Percentiles rank a stretch among this genome's conserved stretches.
These are phyloP conservation scores for Phytophthora pisi DNA, from an alignment of 352 stramenopile genomes.

Conservation along the genomic window DNA sequence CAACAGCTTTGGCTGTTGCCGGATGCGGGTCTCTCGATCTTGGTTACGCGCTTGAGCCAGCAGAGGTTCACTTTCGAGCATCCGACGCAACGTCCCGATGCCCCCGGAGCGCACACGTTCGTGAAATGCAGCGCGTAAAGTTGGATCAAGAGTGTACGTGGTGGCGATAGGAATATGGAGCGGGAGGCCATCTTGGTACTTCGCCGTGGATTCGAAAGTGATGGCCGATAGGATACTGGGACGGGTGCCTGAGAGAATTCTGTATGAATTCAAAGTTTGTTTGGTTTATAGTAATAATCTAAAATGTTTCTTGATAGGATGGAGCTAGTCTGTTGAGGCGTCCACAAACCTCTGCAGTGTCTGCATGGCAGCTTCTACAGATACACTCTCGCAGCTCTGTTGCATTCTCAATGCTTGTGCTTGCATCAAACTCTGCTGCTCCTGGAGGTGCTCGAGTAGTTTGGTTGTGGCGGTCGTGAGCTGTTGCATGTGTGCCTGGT, in stretches of 20 bases:
- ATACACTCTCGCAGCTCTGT: slow-evolving; percentile 32
- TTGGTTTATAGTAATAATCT: slow-evolving; percentile 22
- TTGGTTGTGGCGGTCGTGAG: slow-evolving; percentile 43
- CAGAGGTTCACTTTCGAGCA: slow-evolving; percentile 1
- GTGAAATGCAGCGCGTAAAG: not conserved
- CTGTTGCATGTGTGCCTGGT: slow-evolving; percentile 54
- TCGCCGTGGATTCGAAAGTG: not conserved
- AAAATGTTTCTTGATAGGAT: slow-evolving; percentile 6
- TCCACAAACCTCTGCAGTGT: slow-evolving; percentile 38
- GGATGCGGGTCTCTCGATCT: slow-evolving; percentile 1
- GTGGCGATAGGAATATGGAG: not conserved
- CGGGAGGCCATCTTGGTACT: not conserved
- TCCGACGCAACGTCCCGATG: not conserved
- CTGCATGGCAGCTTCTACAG: slow-evolving; percentile 30
- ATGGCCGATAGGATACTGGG: too few species aligned
- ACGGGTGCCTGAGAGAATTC: too few species aligned
- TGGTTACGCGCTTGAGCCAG: slow-evolving; percentile 7
- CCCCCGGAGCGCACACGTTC: not conserved
- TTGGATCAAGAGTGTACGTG: not conserved
- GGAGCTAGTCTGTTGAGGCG: slow-evolving; percentile 22
- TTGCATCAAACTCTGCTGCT: slow-evolving; percentile 31
- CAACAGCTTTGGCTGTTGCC: not conserved
- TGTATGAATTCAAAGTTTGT: slow-evolving; percentile 3
- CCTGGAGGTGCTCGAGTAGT: slow-evolving; percentile 42
- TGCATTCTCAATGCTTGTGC: slow-evolving; percentile 20